A percentile compares a stretch with the other conserved stretches of the same genome.
Conservation (phyloP, 148 eudicot genomes). For the Diospyros kaki region DNA sequence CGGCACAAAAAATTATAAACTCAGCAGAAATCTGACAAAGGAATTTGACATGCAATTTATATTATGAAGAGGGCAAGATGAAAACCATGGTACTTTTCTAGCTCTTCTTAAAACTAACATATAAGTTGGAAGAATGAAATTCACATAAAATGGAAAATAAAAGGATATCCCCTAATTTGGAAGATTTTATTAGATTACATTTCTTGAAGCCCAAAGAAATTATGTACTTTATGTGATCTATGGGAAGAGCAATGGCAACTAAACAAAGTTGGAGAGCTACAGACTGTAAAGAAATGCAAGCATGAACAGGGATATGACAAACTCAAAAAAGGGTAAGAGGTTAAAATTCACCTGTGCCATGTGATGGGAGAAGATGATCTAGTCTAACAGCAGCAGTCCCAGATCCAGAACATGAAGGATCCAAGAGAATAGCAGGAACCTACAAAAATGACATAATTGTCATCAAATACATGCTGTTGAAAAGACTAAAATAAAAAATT, state of each 20-base stretch:
- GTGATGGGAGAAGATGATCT: constrained; percentile 92
- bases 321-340: neutral
- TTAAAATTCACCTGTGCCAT: constrained; percentile 39
- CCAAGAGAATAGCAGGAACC: constrained; percentile 89
- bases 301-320: neutral
- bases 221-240: neutral
- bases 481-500: neutral
- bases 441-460: constrained; percentile 18
- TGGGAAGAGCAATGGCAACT: neutral
- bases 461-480: neutral
- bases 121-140: neutral
- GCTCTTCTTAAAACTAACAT: neutral
- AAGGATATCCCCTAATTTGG: neutral
- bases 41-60: neutral
- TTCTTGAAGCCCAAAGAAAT: neutral
- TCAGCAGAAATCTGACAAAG: neutral
- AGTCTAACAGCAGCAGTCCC: constrained; percentile 87
- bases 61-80: neutral
- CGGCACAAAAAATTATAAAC: neutral
- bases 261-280: neutral
- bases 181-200: neutral
- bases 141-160: neutral
- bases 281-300: neutral
- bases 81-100: neutral
- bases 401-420: constrained; percentile 99